Evolutionary conservation across 2,329 filamentous ascomycete genomes (phyloP).

Genomic region (Colletotrichum tabaci): DNA sequence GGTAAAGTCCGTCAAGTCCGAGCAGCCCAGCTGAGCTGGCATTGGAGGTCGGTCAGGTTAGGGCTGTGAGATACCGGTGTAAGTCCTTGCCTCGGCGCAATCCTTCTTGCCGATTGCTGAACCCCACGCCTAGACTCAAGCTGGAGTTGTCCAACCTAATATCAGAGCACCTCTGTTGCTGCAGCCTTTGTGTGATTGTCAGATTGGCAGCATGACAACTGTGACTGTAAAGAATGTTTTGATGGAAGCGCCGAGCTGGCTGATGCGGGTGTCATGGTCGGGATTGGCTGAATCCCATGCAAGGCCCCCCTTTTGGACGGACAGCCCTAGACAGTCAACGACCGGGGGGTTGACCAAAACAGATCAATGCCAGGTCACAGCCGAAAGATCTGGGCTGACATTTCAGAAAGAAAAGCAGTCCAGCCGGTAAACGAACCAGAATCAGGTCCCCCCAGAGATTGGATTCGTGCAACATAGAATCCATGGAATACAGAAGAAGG

Average conservation of each 20-base stretch:
- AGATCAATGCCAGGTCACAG: neutral
- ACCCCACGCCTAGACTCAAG: neutral
- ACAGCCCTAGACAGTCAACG: neutral
- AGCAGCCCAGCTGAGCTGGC: neutral
- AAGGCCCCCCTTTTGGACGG: neutral
- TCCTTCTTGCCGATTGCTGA: neutral
- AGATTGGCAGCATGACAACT: too few relatives aligned
- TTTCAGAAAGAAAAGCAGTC: conserved; percentile 1
- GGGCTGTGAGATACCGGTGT: neutral
- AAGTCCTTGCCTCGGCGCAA: neutral
- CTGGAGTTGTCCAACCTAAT: neutral
- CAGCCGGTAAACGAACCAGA: neutral
- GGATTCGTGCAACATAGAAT: neutral
- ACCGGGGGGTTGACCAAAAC: neutral
- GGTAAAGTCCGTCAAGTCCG: conserved; percentile 13
- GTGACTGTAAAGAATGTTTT: neutral
- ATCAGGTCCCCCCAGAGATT: neutral
- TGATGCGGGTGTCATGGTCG: neutral
- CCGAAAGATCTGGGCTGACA: conserved; percentile 18
- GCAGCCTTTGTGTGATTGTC: neutral
- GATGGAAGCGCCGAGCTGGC: conserved; percentile 2
- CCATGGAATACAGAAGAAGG: conserved; percentile 14
- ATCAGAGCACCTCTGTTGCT: neutral
- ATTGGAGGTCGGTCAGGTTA: neutral
- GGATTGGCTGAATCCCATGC: conserved; percentile 2